Conservation (phyloP, 257 asterid species). For the Primulina eburnea region DNA sequence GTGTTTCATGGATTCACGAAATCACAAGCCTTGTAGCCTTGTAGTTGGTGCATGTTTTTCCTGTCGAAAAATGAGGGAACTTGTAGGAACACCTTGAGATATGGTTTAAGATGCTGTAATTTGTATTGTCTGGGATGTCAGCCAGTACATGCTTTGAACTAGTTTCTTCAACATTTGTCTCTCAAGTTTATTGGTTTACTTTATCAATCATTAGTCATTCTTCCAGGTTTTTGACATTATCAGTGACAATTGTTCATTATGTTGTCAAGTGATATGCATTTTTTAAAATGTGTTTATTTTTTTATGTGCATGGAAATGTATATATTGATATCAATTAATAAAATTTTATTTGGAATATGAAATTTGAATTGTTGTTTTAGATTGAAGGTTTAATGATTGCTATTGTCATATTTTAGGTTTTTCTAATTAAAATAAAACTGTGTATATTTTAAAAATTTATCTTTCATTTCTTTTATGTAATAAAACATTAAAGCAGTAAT, state of each 20-base stretch:
- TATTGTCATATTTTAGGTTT: no score
- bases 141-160: not conserved
- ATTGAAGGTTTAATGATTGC: not conserved
- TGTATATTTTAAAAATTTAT: no score
- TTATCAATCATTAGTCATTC: not conserved
- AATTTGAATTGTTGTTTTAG: no score
- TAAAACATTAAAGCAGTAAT: no score
- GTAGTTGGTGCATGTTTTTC: conserved; percentile 1
- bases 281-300: not conserved
- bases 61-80: not conserved
- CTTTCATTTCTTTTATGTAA: no score
- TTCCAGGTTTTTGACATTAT: not conserved
- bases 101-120: not conserved
- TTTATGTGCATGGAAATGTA: no score
- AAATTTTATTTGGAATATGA: no score
- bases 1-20: not conserved
- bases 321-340: no score
- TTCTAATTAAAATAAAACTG: no score
- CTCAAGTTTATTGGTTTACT: no score
- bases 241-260: not conserved
- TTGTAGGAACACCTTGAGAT: not conserved
- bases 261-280: not conserved
- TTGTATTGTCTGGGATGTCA: not conserved
- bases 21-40: not conserved
- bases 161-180: not conserved